phyloP scores from a whole-genome alignment of 225 moss, liverwort and hornwort genomes.

The Climacium dendroides region DNA sequence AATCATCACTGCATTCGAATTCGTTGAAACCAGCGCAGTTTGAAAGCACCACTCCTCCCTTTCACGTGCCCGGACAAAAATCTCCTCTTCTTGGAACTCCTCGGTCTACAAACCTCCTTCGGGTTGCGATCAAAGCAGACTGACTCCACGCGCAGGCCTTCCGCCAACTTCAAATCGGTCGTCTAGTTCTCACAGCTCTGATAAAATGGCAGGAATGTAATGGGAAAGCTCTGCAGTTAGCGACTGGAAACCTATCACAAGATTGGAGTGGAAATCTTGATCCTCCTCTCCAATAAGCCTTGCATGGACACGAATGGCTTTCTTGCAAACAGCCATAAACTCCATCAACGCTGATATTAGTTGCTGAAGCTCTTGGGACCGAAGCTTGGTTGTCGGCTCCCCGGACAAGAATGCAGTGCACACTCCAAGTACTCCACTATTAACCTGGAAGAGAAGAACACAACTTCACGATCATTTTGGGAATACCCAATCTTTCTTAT shows the following conservation, averaged over 20 bases:
- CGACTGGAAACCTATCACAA: conserved; percentile 92
- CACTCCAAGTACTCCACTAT: conserved; percentile 97
- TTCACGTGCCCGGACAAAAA: background rate
- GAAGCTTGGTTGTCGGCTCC: conserved; percentile 69
- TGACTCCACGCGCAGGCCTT: background rate
- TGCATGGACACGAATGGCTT: conserved; percentile 86
- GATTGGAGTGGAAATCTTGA: conserved; percentile 97
- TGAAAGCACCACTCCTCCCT: background rate
- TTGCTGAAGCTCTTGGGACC: conserved; percentile 94
- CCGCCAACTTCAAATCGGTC: background rate
- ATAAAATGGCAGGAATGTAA: conserved; percentile 89
- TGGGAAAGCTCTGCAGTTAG: conserved; percentile 93
- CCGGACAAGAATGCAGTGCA: conserved; percentile 97
- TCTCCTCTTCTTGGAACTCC: background rate
- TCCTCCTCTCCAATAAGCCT: conserved; percentile 89
- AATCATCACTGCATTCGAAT: background rate
- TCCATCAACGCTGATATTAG: conserved; percentile 89
- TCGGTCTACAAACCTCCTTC: background rate
- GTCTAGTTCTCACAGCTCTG: conserved; percentile 53
- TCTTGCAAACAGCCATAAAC: conserved; percentile 98
- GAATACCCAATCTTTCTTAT: background rate
- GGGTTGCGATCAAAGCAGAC: background rate
- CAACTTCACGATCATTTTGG: background rate
- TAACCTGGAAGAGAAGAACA: conserved; percentile 53
- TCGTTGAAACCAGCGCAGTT: background rate